Evolutionary conservation across 2,329 filamentous ascomycete genomes (phyloP).

Genomic region (Coleophoma eucalyptorum): DNA sequence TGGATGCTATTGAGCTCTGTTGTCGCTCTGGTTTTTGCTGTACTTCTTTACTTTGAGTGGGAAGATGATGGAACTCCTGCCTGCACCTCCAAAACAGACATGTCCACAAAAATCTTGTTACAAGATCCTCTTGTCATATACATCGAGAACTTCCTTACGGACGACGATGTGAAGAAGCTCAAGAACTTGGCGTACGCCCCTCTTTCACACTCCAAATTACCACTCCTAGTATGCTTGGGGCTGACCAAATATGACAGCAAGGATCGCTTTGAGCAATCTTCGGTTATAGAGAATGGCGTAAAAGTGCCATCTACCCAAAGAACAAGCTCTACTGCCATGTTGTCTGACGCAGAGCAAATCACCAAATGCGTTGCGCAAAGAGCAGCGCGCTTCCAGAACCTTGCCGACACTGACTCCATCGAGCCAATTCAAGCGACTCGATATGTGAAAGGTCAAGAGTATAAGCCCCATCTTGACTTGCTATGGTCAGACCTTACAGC

Average conservation of each 20-base stretch:
- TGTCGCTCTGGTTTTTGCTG: neutral
- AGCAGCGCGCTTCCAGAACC: neutral
- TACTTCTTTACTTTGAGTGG: neutral
- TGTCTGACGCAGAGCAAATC: neutral
- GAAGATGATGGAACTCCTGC: neutral
- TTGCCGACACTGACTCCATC: neutral
- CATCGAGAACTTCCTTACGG: conserved; percentile 1
- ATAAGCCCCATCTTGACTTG: neutral
- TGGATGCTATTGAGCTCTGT: neutral
- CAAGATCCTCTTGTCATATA: conserved; percentile 5
- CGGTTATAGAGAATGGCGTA: neutral
- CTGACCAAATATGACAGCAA: neutral
- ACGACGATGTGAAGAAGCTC: neutral
- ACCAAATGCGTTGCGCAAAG: neutral
- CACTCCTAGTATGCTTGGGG: neutral
- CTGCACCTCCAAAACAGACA: neutral
- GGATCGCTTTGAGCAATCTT: neutral
- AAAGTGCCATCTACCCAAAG: neutral
- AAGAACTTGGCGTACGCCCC: neutral
- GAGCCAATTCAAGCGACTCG: neutral
- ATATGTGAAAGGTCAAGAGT: neutral
- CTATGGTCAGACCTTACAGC: neutral
- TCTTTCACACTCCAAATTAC: neutral
- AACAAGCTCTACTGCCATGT: conserved; percentile 1
- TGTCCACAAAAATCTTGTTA: neutral